Evolutionary conservation across 2,329 filamentous ascomycete genomes (phyloP).

Genomic region (Zarea fungicola): DNA sequence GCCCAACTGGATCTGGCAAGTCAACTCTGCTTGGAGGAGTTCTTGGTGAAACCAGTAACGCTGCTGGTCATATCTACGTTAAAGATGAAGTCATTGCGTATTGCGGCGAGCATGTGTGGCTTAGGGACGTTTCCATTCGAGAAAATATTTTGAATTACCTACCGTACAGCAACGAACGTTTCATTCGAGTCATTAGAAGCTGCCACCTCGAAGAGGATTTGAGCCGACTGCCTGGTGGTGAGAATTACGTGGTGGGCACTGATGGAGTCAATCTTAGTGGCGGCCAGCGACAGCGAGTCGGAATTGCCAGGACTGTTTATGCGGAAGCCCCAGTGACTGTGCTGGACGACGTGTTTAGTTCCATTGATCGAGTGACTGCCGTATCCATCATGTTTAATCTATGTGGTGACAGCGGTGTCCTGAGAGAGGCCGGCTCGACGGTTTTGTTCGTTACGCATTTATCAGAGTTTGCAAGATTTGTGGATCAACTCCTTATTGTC

Average conservation of each 20-base stretch:
- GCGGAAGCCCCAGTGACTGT: background rate
- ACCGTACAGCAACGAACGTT: background rate
- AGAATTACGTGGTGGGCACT: background rate
- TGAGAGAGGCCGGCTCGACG: background rate
- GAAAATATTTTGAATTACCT: background rate
- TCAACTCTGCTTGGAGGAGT: background rate
- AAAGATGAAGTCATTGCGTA: background rate
- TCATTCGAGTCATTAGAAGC: background rate
- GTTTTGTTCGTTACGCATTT: constrained; percentile 4
- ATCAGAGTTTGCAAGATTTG: background rate
- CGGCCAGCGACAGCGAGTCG: constrained; percentile 2
- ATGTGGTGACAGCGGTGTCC: background rate
- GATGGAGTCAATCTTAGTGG: constrained; percentile 1
- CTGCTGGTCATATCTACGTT: background rate
- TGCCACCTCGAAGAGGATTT: constrained; percentile 6
- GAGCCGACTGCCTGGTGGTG: background rate
- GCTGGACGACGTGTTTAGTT: constrained; percentile 15
- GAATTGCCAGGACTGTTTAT: constrained; percentile 13
- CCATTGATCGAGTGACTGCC: constrained; percentile 6
- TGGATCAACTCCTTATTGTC: background rate
- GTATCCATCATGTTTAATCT: background rate
- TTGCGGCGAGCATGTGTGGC: background rate
- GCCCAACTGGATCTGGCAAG: background rate
- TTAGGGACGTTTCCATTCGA: background rate
- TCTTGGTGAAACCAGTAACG: background rate